Conservation (phyloP, 179 eudicot genomes). For the Patellifolia procumbens region DNA sequence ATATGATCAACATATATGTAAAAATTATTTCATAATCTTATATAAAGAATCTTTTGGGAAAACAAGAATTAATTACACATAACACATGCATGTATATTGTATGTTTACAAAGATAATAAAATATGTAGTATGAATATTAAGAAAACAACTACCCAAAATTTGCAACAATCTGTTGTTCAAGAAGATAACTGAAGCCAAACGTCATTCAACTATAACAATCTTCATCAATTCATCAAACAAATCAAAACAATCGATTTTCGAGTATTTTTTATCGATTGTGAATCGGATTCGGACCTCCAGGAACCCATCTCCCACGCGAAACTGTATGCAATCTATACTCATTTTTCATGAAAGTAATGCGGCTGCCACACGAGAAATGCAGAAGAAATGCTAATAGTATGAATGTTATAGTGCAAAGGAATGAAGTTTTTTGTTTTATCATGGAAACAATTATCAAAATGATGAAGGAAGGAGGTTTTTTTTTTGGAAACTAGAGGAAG, state of each 20-base stretch:
- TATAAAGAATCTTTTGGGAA: too few relatives aligned
- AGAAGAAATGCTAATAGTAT: slow-evolving; percentile 23
- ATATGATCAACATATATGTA: too few relatives aligned
- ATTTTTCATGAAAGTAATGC: not conserved
- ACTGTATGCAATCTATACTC: slow-evolving; percentile 13
- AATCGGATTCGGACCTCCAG: slow-evolving; percentile 30
- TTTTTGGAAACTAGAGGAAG: not conserved
- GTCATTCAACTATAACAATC: too few relatives aligned
- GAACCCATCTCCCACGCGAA: slow-evolving; percentile 22
- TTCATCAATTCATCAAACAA: too few relatives aligned
- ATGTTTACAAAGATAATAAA: too few relatives aligned
- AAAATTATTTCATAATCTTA: too few relatives aligned
- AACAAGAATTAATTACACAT: too few relatives aligned
- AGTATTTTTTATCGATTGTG: slow-evolving; percentile 22
- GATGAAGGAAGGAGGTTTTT: not conserved
- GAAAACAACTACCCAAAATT: too few relatives aligned
- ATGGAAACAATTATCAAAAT: slow-evolving; percentile 6
- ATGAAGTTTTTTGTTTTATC: slow-evolving; percentile 16
- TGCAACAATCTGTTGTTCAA: too few relatives aligned
- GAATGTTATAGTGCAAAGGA: not conserved
- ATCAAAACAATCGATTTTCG: not conserved
- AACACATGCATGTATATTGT: too few relatives aligned
- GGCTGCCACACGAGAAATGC: slow-evolving; percentile 15
- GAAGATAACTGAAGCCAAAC: too few relatives aligned
- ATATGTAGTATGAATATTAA: too few relatives aligned